Base-by-base conservation (phyloP, 768 basidiomycete genomes). In the Leccinum disarticulatum region DNA sequence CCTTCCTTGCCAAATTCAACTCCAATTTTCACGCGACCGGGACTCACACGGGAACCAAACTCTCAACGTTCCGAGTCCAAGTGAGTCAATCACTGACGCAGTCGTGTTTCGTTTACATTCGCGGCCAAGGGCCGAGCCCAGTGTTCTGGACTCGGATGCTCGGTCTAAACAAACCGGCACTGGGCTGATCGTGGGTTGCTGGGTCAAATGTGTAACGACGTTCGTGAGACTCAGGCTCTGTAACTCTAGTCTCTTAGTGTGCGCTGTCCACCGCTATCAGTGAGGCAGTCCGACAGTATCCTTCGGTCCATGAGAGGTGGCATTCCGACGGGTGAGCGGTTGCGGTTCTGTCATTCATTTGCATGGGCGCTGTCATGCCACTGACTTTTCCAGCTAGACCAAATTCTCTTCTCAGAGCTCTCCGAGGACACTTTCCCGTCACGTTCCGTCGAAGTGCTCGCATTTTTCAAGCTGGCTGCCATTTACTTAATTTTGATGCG, bases 1-100 rank as follows among this genome's bases (percentile, higher is more conserved):
- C 46, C 1, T 36, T 38, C 13, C 19, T 22, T 50, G 49, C 41
- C 59, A 17, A 60, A 60, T 60, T 60, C 59, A 50, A 60, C 30
- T 19, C 22, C 14, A 17, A 36, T 25, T 61, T 61, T 61, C 60
- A 61, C 60, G 58, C 60, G 52, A 53, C 19, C 36, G 51, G 51
- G 49, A 53, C 51, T 52, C 55, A 56, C 55, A 7, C 38, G 17
- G 38, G 41, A 31, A 55, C 54, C 38, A 38, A 25, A 19, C 31
- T 33, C 31, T 33, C 31, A 33, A 33, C 11, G 31, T n/a, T n/a
- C n/a, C n/a, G n/a, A n/a, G n/a, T n/a, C n/a, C n/a, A n/a, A n/a
- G 31, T 33, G 31, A 33, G 31, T 33, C 10, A 11, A 33, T 33
- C 31, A 11, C 11, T n/a, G n/a, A n/a, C 31, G 31, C 31, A 33